These are phyloP conservation scores for Hura crepitans DNA, from an alignment of 441 rosid genomes.

Conservation along the genomic window DNA sequence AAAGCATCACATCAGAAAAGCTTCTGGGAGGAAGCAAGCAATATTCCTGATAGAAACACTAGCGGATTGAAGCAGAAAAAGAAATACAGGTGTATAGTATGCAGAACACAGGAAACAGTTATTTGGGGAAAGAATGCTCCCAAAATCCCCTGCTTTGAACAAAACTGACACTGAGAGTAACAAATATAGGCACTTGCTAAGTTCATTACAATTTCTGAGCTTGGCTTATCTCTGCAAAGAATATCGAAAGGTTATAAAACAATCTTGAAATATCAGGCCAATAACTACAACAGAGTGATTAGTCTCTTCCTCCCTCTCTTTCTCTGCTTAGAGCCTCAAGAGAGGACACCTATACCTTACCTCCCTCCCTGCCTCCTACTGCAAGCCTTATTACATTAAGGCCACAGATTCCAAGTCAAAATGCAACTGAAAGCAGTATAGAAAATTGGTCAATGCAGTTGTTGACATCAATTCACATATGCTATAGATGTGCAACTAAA, in stretches of 20 bases:
- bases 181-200: background rate
- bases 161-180: background rate
- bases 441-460: background rate
- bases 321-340: background rate
- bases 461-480: background rate
- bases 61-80: background rate
- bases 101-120: background rate
- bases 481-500: background rate
- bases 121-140: background rate
- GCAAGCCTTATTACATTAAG: background rate
- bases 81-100: background rate
- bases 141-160: background rate
- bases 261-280: background rate
- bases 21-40: background rate
- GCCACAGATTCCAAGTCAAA: background rate
- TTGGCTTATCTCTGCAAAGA: background rate
- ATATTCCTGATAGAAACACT: background rate
- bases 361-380: background rate
- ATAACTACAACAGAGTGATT: background rate
- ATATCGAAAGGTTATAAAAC: background rate
- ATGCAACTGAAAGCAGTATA: background rate
- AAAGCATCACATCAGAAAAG: conserved; percentile 21
- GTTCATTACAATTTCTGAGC: background rate
- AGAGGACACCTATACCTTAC: background rate
- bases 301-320: background rate